A percentile compares a stretch with the other conserved stretches of the same genome.
These are phyloP conservation scores for Avena atlantica DNA, from an alignment of 176 grass and related monocot species.

Conservation along the genomic window DNA sequence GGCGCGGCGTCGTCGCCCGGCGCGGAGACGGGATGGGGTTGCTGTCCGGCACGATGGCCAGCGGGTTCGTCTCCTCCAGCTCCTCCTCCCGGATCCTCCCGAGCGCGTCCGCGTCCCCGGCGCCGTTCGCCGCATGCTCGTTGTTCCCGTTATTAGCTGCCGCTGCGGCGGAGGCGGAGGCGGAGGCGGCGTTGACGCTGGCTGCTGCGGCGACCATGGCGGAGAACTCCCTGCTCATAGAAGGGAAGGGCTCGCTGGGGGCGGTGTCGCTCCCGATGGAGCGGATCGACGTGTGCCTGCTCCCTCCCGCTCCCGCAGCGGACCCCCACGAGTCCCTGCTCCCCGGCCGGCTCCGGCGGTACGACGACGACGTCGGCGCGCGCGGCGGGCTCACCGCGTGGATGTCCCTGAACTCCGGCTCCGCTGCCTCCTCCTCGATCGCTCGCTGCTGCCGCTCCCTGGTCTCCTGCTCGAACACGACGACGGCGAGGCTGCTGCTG, in stretches of 20 bases:
- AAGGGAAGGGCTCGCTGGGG: constrained; percentile 60
- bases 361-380: constrained; percentile 42
- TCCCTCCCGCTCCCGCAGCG: constrained; percentile 55
- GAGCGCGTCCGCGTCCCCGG: constrained; percentile 33
- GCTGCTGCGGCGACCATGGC: constrained; percentile 81
- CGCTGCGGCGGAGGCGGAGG: background rate
- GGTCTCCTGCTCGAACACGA: constrained; percentile 20
- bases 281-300: constrained; percentile 66
- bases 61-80: constrained; percentile 90
- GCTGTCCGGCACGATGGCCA: constrained; percentile 81
- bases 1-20: constrained; percentile 27
- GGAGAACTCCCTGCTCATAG: constrained; percentile 79
- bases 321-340: constrained; percentile 57
- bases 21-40: constrained; percentile 91
- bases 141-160: constrained; percentile 3
- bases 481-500: background rate
- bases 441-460: background rate
- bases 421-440: background rate
- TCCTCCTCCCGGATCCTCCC: constrained; percentile 70
- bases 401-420: constrained; percentile 90
- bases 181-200: constrained; percentile 43
- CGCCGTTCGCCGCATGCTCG: constrained; percentile 21
- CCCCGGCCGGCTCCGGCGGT: constrained; percentile 40
- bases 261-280: constrained; percentile 68
- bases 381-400: constrained; percentile 64